Conservation (phyloP, 2,329 filamentous ascomycete species). For the Colletotrichum sp. region DNA sequence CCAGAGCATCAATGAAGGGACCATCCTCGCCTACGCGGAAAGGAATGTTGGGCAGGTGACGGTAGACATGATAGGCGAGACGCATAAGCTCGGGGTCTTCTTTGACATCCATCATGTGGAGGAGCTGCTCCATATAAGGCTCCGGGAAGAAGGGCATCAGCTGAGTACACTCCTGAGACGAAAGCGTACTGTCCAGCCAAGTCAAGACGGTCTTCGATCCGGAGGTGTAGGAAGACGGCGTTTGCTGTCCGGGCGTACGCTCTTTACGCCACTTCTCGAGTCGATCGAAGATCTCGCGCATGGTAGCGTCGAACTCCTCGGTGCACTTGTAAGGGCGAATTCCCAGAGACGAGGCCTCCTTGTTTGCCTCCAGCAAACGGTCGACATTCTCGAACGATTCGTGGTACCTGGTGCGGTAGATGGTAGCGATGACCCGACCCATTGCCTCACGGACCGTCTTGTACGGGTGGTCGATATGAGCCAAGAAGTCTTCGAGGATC, state of each 20-base stretch:
- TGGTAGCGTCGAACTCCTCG: constrained; percentile 73
- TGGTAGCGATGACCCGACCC: constrained; percentile 84
- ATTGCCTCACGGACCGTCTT: constrained; percentile 97
- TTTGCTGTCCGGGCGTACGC: constrained; percentile 86
- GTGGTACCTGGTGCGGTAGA: constrained; percentile 91
- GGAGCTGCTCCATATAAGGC: constrained; percentile 86
- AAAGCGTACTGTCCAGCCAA: constrained; percentile 92
- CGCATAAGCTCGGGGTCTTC: constrained; percentile 96
- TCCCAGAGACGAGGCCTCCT: constrained; percentile 80
- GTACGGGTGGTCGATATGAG: constrained; percentile 95
- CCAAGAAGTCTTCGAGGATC: constrained; percentile 86
- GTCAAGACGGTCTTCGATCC: constrained; percentile 94
- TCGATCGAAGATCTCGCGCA: constrained; percentile 77
- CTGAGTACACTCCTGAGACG: constrained; percentile 90
- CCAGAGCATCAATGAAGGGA: constrained; percentile 83
- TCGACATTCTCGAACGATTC: constrained; percentile 88
- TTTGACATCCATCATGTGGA: constrained; percentile 99
- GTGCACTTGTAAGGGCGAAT: constrained; percentile 82
- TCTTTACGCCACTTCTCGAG: constrained; percentile 89
- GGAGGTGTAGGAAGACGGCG: constrained; percentile 91
- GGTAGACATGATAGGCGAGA: constrained; percentile 95
- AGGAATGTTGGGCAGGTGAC: constrained; percentile 93
- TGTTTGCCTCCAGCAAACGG: constrained; percentile 79
- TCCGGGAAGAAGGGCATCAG: constrained; percentile 90
- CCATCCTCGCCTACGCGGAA: constrained; percentile 86